Conservation (phyloP, 371 early-diverging fungal genomes). For the Blakeslea trispora region DNA sequence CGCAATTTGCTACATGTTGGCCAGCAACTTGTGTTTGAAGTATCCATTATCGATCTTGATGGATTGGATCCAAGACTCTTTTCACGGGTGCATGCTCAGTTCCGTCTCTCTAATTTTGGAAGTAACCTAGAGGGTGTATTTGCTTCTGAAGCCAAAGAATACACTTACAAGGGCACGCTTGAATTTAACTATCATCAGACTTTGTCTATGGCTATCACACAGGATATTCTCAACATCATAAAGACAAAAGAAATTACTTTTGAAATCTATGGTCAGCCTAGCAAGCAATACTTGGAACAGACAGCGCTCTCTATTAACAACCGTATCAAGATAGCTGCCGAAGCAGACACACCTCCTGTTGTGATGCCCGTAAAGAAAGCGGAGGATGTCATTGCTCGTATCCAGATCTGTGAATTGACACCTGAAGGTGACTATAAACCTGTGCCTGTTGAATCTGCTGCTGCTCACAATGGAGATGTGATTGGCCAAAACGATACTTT, state of each 20-base stretch:
- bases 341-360: slow-evolving; percentile 64
- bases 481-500: slow-evolving; percentile 35
- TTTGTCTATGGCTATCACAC: slow-evolving; percentile 52
- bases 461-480: not conserved
- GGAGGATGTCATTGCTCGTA: slow-evolving; percentile 57
- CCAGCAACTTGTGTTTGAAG: slow-evolving; percentile 71
- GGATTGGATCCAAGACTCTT: slow-evolving; percentile 70
- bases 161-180: slow-evolving; percentile 19
- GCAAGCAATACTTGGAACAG: slow-evolving; percentile 40
- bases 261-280: slow-evolving; percentile 68
- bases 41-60: slow-evolving; percentile 64
- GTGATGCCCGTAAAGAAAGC: slow-evolving; percentile 11
- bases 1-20: slow-evolving; percentile 41
- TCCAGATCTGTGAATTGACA: slow-evolving; percentile 68
- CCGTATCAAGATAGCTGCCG: slow-evolving; percentile 26
- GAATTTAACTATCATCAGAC: slow-evolving; percentile 68
- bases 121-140: slow-evolving; percentile 31
- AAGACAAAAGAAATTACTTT: slow-evolving; percentile 47
- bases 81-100: slow-evolving; percentile 79
- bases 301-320: slow-evolving; percentile 32
- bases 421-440: slow-evolving; percentile 69
- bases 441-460: slow-evolving; percentile 36
- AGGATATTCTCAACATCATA: slow-evolving; percentile 47
- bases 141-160: slow-evolving; percentile 14
- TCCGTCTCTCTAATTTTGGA: slow-evolving; percentile 70